phyloP scores from a whole-genome alignment of 805 yeast genomes.

The Candida ascalaphidarum region DNA sequence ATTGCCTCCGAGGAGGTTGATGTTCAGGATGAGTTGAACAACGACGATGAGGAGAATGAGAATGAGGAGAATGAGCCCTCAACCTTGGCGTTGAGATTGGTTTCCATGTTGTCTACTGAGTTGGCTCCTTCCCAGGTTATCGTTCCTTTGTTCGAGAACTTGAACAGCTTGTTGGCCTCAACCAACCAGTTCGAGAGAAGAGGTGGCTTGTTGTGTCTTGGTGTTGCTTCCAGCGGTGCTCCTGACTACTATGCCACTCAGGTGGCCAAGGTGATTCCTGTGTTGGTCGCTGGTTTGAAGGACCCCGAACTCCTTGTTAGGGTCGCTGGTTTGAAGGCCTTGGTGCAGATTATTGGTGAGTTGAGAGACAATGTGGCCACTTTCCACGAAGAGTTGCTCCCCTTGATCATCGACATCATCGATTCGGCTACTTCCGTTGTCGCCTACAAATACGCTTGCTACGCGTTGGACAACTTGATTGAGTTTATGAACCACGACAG shows the following conservation, averaged over 20 bases:
- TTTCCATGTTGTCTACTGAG: conserved; percentile 71
- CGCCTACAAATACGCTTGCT: conserved; percentile 85
- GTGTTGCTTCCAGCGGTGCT: conserved; percentile 83
- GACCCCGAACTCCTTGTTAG: conserved; percentile 69
- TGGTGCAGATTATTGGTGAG: conserved; percentile 72
- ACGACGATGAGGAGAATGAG: conserved; percentile 85
- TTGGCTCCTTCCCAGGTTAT: conserved; percentile 92
- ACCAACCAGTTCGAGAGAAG: conserved; percentile 65
- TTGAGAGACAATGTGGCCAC: conserved; percentile 80
- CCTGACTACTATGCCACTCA: conserved; percentile 85
- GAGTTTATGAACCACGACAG: conserved; percentile 89
- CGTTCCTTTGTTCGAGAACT: conserved; percentile 62
- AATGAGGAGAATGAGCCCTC: conserved; percentile 84
- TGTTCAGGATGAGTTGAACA: conserved; percentile 66
- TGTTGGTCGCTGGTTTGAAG: conserved; percentile 66
- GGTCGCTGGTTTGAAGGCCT: conserved; percentile 78
- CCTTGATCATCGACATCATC: conserved; percentile 78
- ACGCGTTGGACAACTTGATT: conserved; percentile 83
- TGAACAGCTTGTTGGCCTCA: conserved; percentile 40
- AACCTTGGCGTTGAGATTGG: conserved; percentile 67
- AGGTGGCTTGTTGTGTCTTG: conserved; percentile 76
- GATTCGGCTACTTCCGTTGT: conserved; percentile 76
- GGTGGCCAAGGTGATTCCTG: conserved; percentile 63
- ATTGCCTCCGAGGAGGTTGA: conserved; percentile 73
- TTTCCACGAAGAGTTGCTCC: conserved; percentile 74